phyloP scores from a whole-genome alignment of 495 filamentous ascomycete genomes.

The Aspergillus panamensis region DNA sequence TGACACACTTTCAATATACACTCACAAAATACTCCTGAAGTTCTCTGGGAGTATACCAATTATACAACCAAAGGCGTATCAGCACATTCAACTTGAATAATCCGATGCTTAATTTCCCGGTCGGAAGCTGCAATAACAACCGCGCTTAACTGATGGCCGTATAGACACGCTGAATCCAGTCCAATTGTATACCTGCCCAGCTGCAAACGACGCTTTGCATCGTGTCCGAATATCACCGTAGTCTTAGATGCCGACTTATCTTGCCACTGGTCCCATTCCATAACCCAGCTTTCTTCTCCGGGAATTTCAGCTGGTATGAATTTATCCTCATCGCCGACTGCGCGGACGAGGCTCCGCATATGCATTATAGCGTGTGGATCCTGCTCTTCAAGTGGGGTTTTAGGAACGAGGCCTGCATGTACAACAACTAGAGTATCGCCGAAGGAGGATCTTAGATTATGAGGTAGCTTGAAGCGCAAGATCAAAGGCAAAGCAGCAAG shows the following conservation, averaged over 20 bases:
- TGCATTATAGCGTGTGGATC: conserved; percentile 76
- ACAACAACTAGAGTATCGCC: conserved; percentile 56
- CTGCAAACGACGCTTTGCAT: conserved; percentile 29
- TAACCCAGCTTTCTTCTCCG: conserved; percentile 25
- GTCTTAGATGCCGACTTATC: conserved; percentile 15
- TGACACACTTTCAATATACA: no score
- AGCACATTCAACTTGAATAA: conserved; percentile 25
- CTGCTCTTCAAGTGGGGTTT: conserved; percentile 58
- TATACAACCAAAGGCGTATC: conserved; percentile 15
- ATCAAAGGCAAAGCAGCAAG: conserved; percentile 65
- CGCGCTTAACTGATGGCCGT: conserved; percentile 24
- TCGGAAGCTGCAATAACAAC: conserved; percentile 19
- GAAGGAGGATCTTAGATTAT: conserved; percentile 29
- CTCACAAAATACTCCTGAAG: no score
- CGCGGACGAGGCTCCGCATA: conserved; percentile 65
- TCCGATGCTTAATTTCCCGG: conserved; percentile 12
- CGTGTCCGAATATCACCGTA: conserved; percentile 29
- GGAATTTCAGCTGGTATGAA: conserved; percentile 12
- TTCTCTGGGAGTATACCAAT: no score
- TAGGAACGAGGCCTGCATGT: conserved; percentile 74
- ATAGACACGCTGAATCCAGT: conserved; percentile 27
- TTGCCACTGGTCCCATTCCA: conserved; percentile 27
- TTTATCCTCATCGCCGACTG: background rate
- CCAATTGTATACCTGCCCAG: conserved; percentile 23
- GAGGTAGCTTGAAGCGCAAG: conserved; percentile 53